phyloP scores from a whole-genome alignment of 2,329 filamentous ascomycete genomes.

The Claviceps monticola region DNA sequence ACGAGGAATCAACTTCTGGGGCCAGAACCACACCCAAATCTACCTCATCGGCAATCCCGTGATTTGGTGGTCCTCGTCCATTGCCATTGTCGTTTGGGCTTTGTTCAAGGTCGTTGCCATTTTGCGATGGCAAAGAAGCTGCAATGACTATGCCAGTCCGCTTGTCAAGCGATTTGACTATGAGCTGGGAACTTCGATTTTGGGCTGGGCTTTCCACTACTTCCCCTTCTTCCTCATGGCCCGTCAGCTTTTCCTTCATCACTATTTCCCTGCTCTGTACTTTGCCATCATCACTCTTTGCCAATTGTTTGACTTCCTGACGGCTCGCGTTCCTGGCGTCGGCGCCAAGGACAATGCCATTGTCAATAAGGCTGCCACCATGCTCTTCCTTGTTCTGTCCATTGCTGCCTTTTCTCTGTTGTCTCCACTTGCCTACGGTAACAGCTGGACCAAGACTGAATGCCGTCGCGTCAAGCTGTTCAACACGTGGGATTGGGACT shows the following conservation, averaged over 20 bases:
- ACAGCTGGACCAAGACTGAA: slow-evolving; percentile 79
- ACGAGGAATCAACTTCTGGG: slow-evolving; percentile 99
- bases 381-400: slow-evolving; percentile 60
- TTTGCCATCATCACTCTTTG: slow-evolving; percentile 84
- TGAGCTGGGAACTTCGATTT: slow-evolving; percentile 76
- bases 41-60: slow-evolving; percentile 92
- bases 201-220: slow-evolving; percentile 96
- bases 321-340: slow-evolving; percentile 55
- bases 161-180: slow-evolving; percentile 97
- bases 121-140: slow-evolving; percentile 89
- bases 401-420: slow-evolving; percentile 72
- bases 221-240: slow-evolving; percentile 99
- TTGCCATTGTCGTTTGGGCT: slow-evolving; percentile 62
- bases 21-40: slow-evolving; percentile 82
- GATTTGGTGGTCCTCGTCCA: slow-evolving; percentile 84
- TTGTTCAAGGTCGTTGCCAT: slow-evolving; percentile 78
- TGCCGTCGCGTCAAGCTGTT: slow-evolving; percentile 83
- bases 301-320: slow-evolving; percentile 77
- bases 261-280: slow-evolving; percentile 95
- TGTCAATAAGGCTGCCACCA: slow-evolving; percentile 60
- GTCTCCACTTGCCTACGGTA: slow-evolving; percentile 82
- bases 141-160: slow-evolving; percentile 65
- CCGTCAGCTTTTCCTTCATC: slow-evolving; percentile 93
- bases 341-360: slow-evolving; percentile 52
- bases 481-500: slow-evolving; percentile 91